Evolutionary conservation across 2,329 filamentous ascomycete genomes (phyloP), one percentile per base, ranked within the genome.

Genomic region (Nannizziopsis arthrosporioides): DNA sequence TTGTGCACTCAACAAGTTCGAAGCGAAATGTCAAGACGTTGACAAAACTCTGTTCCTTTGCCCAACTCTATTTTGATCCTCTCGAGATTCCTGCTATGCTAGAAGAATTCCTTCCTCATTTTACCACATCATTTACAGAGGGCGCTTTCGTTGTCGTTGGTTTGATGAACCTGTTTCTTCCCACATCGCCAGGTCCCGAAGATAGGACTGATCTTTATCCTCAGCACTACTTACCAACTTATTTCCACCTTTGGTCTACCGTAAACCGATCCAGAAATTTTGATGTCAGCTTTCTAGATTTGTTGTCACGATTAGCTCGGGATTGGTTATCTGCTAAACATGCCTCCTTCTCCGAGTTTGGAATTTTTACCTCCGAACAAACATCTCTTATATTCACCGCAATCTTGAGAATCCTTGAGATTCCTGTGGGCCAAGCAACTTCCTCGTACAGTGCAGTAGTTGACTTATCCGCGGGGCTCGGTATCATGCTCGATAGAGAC

Each of bases 191-290:
- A 5, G 79, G 84, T 2, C 84, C 87, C 3, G 74, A 79, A 19
- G 79, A 80, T 27, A 78, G 84, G 57, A 72, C 74, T 30, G 79
- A 88, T 56, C 78, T 94, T n/a, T 81, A 88, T 56, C 90, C 92
- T 0, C 82, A 89, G 55, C 81, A 90, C 60, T 90, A 93, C 59
- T 71, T 96, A 32, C 92, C 92, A 2, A 94, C 90, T 0, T 83
- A 94, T 57, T 98, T 98, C 72, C 92, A 98, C 64, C 69, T 96
- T 1, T 98, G 92, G 92, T 92, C 89, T 1, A 74, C 96, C 37
- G 81, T 96, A 55, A 92, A 87, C 57, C 77, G 93, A 44, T 96
- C 90, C 1, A 92, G 86, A 65, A 76, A 81, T 2, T 84, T 92
- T 52, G 92, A 98, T 64, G 78, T 85, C 50, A 83, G 84, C 53